Evolutionary conservation across 345 rosid genomes (phyloP).

Genomic region (Moricandia arvensis): DNA sequence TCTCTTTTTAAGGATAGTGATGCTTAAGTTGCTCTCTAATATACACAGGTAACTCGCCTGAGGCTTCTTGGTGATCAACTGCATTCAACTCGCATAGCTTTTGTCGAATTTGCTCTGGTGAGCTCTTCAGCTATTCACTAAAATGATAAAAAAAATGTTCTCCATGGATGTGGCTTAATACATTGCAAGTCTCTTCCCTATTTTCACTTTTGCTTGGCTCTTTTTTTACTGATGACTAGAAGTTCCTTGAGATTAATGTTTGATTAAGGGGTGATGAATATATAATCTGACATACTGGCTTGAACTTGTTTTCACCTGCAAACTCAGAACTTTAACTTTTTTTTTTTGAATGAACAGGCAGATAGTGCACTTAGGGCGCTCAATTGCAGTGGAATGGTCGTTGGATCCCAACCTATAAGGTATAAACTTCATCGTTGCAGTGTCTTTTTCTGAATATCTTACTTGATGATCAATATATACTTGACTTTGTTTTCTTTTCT

Average conservation of each 20-base stretch:
- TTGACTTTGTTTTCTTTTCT: neutral
- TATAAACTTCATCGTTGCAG: neutral
- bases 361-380: conserved; percentile 78
- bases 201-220: neutral
- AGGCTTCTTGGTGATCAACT: conserved; percentile 85
- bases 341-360: conserved; percentile 51
- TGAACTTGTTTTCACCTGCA: neutral
- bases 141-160: neutral
- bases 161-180: conserved; percentile 2
- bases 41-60: conserved; percentile 70
- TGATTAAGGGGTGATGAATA: too few relatives aligned
- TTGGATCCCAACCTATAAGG: conserved; percentile 80
- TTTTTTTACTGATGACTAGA: neutral
- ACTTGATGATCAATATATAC: neutral
- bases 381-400: conserved; percentile 67
- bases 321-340: neutral
- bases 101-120: conserved; percentile 86
- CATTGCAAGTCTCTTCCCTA: conserved; percentile 15
- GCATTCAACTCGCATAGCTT: conserved; percentile 87
- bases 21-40: neutral
- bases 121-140: conserved; percentile 22
- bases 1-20: neutral
- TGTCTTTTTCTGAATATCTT: neutral
- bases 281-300: too few relatives aligned
- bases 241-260: neutral